Base-by-base conservation (phyloP, 192 early-diverging fungal genomes). In the Chytriomyces hyalinus region DNA sequence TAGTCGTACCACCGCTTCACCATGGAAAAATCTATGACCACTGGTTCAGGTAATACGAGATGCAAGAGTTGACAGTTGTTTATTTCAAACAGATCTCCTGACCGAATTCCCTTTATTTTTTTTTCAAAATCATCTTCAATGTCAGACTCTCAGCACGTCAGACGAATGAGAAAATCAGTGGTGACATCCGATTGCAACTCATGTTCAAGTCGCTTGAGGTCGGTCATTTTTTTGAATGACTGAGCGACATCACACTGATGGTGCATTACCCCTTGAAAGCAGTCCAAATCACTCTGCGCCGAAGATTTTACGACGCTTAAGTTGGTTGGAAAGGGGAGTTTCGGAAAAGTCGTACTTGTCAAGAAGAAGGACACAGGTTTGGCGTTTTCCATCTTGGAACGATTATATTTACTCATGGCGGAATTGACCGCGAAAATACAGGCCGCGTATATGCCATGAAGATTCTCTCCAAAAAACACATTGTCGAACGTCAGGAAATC, bases 381-480 rank as follows among this genome's bases (percentile, higher is more conserved):
- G 9, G 20, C 20, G 17, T 57, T 57, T 20, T 59, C 15, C 3
- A 28, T 64, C 62, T 36, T 15, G 6, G 6, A 11, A 47, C 44
- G 10, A 45, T 57, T 67, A 6, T 28, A 17, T 67, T 67, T 46
- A 67, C 28, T 9, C 5, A 65, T 22, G 6, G 24, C 24, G 24
- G 24, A 26, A 26, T 0, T 26, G 24, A 26, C 24, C 26, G 36
- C 66, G 66, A 43, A 11, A 15, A n/a, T 28, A 13, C n/a, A 28
- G 89, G 89, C 78, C 94, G 96, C 62, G 96, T 98, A 81, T 99
- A 97, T 83, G 96, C 97, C 67, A 94, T 99, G 94, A 98, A 98
- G 82, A 94, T 96, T 53, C 85, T 98, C 49, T 90, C 89, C 48
- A 99, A 99, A 85, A 91, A 92, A 43, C 93, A 97, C 82, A 97